A percentile compares a stretch with the other conserved stretches of the same genome.
Conservation (phyloP, 2,329 filamentous ascomycete genomes). For the Didymella keratinophila region DNA sequence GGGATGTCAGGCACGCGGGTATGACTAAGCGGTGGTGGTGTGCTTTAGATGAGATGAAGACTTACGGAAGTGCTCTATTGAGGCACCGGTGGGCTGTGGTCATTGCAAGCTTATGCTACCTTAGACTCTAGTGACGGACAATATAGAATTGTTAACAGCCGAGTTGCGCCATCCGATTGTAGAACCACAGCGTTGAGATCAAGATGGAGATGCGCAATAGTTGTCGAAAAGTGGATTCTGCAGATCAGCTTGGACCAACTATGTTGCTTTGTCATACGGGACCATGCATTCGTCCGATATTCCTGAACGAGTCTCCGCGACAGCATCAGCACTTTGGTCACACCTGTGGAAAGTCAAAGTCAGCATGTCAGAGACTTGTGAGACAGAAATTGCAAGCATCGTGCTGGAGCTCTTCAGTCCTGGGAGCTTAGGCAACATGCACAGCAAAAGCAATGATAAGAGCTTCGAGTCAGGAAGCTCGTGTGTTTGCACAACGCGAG, state of each 20-base stretch:
- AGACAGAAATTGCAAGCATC: background rate
- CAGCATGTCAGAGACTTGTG: constrained; percentile 4
- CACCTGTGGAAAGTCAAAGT: background rate
- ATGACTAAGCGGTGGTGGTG: constrained; percentile 31
- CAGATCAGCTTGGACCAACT: constrained; percentile 17
- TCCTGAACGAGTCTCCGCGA: constrained; percentile 6
- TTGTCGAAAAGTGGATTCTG: constrained; percentile 9
- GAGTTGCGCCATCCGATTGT: background rate
- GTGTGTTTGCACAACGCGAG: constrained; percentile 15
- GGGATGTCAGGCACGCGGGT: constrained; percentile 21
- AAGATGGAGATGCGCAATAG: constrained; percentile 5
- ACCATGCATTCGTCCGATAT: constrained; percentile 13
- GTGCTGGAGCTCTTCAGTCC: background rate
- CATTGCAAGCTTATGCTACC: constrained; percentile 6
- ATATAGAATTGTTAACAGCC: background rate
- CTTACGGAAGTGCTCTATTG: constrained; percentile 36
- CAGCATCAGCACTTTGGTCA: constrained; percentile 12
- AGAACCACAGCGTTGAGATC: background rate
- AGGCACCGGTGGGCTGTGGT: constrained; percentile 22
- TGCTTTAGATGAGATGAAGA: constrained; percentile 22
- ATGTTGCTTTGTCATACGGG: constrained; percentile 15
- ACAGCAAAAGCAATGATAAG: background rate
- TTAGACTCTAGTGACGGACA: background rate
- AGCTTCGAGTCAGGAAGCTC: background rate
- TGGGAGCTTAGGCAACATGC: background rate